These are phyloP conservation scores for Geotrichum candidum DNA, from an alignment of 1,139 yeast species.

Conservation along the genomic window DNA sequence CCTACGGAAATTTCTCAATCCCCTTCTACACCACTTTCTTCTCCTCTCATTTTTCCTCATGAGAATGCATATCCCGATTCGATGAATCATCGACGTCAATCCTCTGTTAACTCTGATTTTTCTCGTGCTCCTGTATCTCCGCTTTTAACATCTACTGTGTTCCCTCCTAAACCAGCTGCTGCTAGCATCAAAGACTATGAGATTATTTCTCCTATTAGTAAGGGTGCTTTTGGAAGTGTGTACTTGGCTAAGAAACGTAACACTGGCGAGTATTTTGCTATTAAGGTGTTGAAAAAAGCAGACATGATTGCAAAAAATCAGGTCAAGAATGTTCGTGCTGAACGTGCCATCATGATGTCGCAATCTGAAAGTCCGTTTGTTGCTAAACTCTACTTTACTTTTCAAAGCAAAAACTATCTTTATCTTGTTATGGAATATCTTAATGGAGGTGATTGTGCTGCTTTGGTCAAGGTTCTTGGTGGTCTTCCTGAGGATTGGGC, in stretches of 20 bases:
- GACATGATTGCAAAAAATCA: conserved; percentile 98
- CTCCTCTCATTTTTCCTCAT: conserved; percentile 30
- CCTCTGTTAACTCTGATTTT: conserved; percentile 25
- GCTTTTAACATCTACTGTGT: conserved; percentile 55
- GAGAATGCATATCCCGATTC: conserved; percentile 20
- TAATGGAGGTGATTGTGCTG: conserved; percentile 94
- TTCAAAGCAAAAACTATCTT: conserved; percentile 81
- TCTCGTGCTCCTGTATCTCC: conserved; percentile 62
- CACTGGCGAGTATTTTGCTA: conserved; percentile 94
- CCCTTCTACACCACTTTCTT: conserved; percentile 29
- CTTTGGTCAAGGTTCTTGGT: conserved; percentile 73
- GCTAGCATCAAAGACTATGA: conserved; percentile 88
- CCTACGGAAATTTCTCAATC: conserved; percentile 18
- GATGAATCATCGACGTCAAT: conserved; percentile 27
- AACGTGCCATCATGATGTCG: conserved; percentile 94
- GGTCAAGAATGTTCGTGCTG: conserved; percentile 88
- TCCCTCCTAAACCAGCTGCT: conserved; percentile 39
- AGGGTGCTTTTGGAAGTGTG: conserved; percentile 97
- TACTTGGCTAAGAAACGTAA: conserved; percentile 73
- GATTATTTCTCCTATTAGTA: conserved; percentile 84
- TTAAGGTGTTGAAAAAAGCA: conserved; percentile 85
- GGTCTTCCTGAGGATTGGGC: conserved; percentile 82
- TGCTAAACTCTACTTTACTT: conserved; percentile 81
- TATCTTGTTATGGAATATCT: conserved; percentile 94
- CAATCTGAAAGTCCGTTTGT: conserved; percentile 93